Conservation (phyloP, 2,329 filamentous ascomycete species). For the Nemania sp. region DNA sequence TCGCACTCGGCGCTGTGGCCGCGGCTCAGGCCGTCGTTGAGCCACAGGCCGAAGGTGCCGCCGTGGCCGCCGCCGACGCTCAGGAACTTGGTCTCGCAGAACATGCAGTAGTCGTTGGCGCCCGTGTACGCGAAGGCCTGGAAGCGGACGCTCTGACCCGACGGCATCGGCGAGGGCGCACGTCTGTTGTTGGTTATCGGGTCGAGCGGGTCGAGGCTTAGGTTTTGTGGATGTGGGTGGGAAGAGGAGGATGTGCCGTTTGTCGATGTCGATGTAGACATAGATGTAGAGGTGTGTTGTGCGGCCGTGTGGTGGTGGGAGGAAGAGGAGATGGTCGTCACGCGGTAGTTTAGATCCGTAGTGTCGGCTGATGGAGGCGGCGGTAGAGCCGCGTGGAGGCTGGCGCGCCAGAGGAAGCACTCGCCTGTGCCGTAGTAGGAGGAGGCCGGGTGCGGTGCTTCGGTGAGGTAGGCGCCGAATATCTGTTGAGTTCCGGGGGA, state of each 20-base stretch:
- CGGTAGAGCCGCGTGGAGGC: conserved; percentile 67
- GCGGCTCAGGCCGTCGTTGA: conserved; percentile 81
- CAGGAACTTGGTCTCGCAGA: conserved; percentile 83
- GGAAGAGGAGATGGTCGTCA: conserved; percentile 49
- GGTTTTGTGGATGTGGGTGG: not conserved
- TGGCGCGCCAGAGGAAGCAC: conserved; percentile 88
- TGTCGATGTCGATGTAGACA: no score
- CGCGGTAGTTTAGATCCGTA: conserved; percentile 50
- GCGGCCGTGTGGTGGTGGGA: conserved; percentile 24
- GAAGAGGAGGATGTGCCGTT: conserved; percentile 30
- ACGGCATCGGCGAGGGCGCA: conserved; percentile 20
- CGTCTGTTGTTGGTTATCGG: conserved; percentile 36
- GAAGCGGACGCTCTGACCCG: conserved; percentile 79
- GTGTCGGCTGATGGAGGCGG: conserved; percentile 68
- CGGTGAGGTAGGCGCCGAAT: conserved; percentile 93
- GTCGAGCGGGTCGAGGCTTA: conserved; percentile 35
- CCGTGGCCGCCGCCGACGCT: conserved; percentile 76
- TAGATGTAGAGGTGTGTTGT: no score
- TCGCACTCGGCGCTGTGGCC: conserved; percentile 83
- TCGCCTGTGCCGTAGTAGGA: conserved; percentile 97
- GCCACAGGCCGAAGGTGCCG: conserved; percentile 90
- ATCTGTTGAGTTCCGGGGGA: conserved; percentile 53
- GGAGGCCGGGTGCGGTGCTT: conserved; percentile 77
- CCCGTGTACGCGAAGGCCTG: conserved; percentile 97
- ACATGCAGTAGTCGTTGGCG: conserved; percentile 94